Base-by-base conservation (phyloP, 139 green algal species). In the Volvox africanus region DNA sequence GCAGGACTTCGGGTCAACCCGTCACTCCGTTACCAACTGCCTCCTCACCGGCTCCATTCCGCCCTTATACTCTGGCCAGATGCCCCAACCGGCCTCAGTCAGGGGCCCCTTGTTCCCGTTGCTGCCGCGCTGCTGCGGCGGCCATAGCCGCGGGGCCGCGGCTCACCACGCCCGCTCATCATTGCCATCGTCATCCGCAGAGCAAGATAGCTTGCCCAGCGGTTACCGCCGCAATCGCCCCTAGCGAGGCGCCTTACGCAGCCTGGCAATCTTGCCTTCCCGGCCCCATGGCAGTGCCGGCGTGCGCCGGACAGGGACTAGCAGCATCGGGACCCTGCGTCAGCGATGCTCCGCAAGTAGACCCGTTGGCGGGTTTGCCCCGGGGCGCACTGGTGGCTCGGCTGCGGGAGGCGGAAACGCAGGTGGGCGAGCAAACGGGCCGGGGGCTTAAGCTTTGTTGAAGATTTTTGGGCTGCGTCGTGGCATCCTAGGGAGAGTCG, bases 381-480 rank as follows among this genome's bases (percentile, higher is more conserved):
- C 69, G 85, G 16, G 85, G 69, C 24, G 68, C 85, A 3, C 68
- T 89, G 69, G 37, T 55, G 69, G 69, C 85, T 11, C n/a, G 69
- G 37, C n/a, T 89, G 16, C 26, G 44, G 28, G 69, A 89, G 36
- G 71, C 71, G 19, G 85, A 89, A 22, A 37, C 37, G 44, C 69
- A 89, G 85, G 85, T 82, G 36, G 83, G 83, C 32, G 16, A 24
- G 65, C 21, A 2, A 9, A 73, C 21, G 16, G 21, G 21, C 9
- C 65, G 24, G 65, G 21, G 11, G 16, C 5, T 24, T 24, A 16
- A 73, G 12, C 21, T 24, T 73, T 24, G 65, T 28, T 24, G 65
- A 28, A 30, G 65, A 28, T 6, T 24, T 73, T 6, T 2, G 65
- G 65, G 65, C 11, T 30, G 65, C 2, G 65, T 30, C 21, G n/a